Evolutionary conservation across 768 basidiomycete species (phyloP), one percentile per base, ranked within the genome.

Genomic region (Lyophyllum decastes): DNA sequence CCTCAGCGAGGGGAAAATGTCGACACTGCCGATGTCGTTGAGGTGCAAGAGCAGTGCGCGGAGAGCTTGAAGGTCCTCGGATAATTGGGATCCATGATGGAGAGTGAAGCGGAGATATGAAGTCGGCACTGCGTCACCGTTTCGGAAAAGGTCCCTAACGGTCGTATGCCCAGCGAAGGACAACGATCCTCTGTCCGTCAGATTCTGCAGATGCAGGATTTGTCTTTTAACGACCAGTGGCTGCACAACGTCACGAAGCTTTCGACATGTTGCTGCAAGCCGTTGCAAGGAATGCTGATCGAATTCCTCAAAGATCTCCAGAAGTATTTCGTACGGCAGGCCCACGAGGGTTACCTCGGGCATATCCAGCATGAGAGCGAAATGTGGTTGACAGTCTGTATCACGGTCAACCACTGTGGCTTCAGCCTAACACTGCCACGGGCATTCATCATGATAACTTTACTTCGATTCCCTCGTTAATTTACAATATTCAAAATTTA

Each of bases 301-400:
- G 21, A 59, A 45, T 19, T 21, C 40, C 7, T 52, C 40, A 22
- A 52, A 59, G 44, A 59, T 53, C 19, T 55, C 51, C 12, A 52
- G 27, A n/a, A 62, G 54, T 17, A 62, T 47, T 34, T 62, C 61
- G 24, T 52, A 34, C 1, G 61, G 61, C 33, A 62, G 35, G 24
- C 53, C 54, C 35, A 14, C 21, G 10, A 57, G 43, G 14, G 26
- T 12, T 10, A 22, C n/a, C 14, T 30, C 12, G 33, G 34, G 26
- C 54, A 55, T 45, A n/a, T n/a, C n/a, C n/a, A 33, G 30, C 11
- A 11, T 33, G 30, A 33, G 11, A 5, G 11, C 5, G 30, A 11
- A 33, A 5, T 11, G 11, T 33, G 30, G 11, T 5, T 11, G 30
- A 33, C 30, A 5, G 30, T 33, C 6, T 6, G 6, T 33, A n/a